Evolutionary conservation across 176 grass and related monocot species (phyloP).

Genomic region (Metroxylon sagu): DNA sequence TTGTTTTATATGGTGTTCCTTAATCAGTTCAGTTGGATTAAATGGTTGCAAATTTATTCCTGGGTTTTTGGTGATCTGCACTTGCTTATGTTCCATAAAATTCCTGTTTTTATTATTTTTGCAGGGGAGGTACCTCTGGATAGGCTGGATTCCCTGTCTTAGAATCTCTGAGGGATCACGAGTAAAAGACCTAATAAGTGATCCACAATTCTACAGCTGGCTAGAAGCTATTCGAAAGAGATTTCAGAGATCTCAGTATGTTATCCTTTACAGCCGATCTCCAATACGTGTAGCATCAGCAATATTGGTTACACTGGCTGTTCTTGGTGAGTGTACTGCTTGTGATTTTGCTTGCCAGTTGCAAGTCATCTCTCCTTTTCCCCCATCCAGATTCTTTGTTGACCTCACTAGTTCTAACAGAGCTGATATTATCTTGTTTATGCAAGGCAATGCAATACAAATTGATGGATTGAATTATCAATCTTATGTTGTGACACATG

Average conservation of each 20-base stretch:
- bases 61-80: too few relatives aligned
- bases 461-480: too few relatives aligned
- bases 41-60: too few relatives aligned
- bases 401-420: too few relatives aligned
- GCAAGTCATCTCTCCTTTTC: too few relatives aligned
- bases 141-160: not conserved
- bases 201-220: slow-evolving; percentile 1
- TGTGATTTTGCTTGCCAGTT: not conserved
- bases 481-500: too few relatives aligned
- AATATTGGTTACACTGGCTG: slow-evolving; percentile 33
- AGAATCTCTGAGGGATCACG: not conserved
- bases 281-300: slow-evolving; percentile 34
- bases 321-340: slow-evolving; percentile 48
- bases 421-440: too few relatives aligned
- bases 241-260: slow-evolving; percentile 26
- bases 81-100: not conserved
- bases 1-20: too few relatives aligned
- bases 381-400: too few relatives aligned
- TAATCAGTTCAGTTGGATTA: too few relatives aligned
- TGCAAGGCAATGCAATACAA: too few relatives aligned
- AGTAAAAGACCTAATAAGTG: not conserved
- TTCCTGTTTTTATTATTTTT: slow-evolving; percentile 17
- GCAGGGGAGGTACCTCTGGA: slow-evolving; percentile 26
- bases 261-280: slow-evolving; percentile 28
- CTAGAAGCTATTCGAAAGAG: slow-evolving; percentile 37